Base-by-base conservation (phyloP, 805 yeast species). In the Candida bentonensis region DNA sequence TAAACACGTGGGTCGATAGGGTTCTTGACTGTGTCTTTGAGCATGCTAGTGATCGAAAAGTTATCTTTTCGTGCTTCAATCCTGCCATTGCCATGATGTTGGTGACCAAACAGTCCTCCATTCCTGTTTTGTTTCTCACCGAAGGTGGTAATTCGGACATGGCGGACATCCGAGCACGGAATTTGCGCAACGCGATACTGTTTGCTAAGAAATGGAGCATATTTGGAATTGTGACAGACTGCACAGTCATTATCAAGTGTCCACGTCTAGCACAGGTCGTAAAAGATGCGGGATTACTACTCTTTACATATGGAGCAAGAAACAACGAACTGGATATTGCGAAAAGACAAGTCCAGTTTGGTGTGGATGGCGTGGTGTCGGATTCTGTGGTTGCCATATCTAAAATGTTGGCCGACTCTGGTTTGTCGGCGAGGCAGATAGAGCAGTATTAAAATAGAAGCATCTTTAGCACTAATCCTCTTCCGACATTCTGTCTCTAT, bases 261-360 rank as follows among this genome's bases (percentile, higher is more conserved):
- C 97, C 97, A 20, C 69, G 96, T 47, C 72, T 89, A 50, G 88
- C 94, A 0, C 78, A 78, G 49, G 95, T 84, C n/a, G 94, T 89
- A 23, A 89, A 89, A 59, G 78, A 86, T 13, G 76, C 83, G 42
- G 96, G 96, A 0, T 69, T 89, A 50, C 96, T 88, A 9, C 88
- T 95, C 62, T 89, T 89, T 46, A 84, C 96, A 0, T 89, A 89
- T 54, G 97, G 97, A 23, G 71, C 74, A 1, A 70, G 73, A 57
- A 89, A 89, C 60, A 89, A 89, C 55, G 78, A 76, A 26, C 95
- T 96, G 0, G 87, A 76, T 46, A 78, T 78, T 49, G 88, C 94
- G 23, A 79, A 77, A 52, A 66, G 82, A 46, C 96, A 89, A 61
- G 80, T 89, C 79, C 78, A 76, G 50, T 89, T 94, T 2, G 97